phyloP scores from a whole-genome alignment of 306 rosid genomes.

The Vigna reflexopilosa region DNA sequence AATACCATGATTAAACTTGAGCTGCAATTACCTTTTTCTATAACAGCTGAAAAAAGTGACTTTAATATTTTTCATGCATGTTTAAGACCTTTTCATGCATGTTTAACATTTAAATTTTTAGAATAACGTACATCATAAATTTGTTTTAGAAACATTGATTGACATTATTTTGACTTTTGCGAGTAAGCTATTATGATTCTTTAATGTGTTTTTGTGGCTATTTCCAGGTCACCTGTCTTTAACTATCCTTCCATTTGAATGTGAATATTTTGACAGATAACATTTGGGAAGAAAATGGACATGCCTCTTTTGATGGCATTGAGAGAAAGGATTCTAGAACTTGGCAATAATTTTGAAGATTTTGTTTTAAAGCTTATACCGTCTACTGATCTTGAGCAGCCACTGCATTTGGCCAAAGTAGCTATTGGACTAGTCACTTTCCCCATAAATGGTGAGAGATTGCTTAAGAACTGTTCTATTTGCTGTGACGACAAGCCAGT shows the following conservation, averaged over 20 bases:
- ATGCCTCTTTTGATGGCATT: conserved; percentile 76
- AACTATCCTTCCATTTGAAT: conserved; percentile 39
- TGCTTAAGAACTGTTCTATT: conserved; percentile 80
- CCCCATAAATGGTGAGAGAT: conserved; percentile 60
- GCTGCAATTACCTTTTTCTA: background rate
- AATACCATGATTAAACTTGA: conserved; percentile 1
- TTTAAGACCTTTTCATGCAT: background rate
- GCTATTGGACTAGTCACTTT: conserved; percentile 81
- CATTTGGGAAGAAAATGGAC: conserved; percentile 61
- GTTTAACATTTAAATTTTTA: conserved; percentile 17
- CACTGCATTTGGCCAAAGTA: conserved; percentile 84
- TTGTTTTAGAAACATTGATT: background rate
- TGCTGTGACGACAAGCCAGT: conserved; percentile 89
- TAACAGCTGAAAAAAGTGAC: background rate
- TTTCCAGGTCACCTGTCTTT: conserved; percentile 29
- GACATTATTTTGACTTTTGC: conserved; percentile 28
- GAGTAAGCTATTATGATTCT: background rate
- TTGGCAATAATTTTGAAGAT: conserved; percentile 67
- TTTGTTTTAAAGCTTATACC: conserved; percentile 76
- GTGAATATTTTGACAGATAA: conserved; percentile 64
- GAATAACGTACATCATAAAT: conserved; percentile 25
- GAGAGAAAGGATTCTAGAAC: conserved; percentile 82
- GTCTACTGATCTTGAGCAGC: conserved; percentile 65
- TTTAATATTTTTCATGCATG: conserved; percentile 11
- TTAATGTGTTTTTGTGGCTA: background rate